phyloP scores from a whole-genome alignment of 176 grass and related monocot species.

The Hsuehochloa calcarea region DNA sequence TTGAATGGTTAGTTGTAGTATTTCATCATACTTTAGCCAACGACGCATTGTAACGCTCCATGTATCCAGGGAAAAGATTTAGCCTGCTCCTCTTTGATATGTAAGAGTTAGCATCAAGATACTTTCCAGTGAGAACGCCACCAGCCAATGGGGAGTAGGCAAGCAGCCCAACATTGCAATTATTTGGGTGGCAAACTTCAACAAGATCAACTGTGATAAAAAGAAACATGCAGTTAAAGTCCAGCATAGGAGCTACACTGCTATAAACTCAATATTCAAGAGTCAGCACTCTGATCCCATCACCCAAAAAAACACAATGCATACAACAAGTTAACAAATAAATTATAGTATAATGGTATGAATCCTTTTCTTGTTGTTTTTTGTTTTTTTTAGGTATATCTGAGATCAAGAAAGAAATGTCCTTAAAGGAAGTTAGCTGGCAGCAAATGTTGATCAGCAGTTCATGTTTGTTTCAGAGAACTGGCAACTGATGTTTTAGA shows the following conservation, averaged over 20 bases:
- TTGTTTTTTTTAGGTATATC: neutral
- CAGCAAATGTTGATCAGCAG: neutral
- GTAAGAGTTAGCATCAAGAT: constrained; percentile 50
- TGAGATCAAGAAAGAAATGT: neutral
- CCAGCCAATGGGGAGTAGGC: constrained; percentile 88
- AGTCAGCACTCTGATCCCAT: neutral
- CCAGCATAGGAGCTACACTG: neutral
- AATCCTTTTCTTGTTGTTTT: neutral
- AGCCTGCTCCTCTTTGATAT: constrained; percentile 57
- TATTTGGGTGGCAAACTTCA: constrained; percentile 89
- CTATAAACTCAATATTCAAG: neutral
- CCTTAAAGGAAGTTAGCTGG: neutral
- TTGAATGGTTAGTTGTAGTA: neutral
- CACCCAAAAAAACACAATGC: neutral
- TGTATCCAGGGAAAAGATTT: constrained; percentile 87
- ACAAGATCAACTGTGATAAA: constrained; percentile 74
- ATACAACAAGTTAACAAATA: neutral
- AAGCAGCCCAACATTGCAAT: constrained; percentile 80
- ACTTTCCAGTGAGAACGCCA: constrained; percentile 84
- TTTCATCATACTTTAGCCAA: constrained; percentile 64
- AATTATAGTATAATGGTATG: neutral
- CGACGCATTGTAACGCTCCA: constrained; percentile 75
- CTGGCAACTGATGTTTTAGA: neutral
- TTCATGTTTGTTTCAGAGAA: neutral
- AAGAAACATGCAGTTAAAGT: neutral